Base-by-base conservation (phyloP, 352 stramenopile genomes). In the Saprolegnia diclina region DNA sequence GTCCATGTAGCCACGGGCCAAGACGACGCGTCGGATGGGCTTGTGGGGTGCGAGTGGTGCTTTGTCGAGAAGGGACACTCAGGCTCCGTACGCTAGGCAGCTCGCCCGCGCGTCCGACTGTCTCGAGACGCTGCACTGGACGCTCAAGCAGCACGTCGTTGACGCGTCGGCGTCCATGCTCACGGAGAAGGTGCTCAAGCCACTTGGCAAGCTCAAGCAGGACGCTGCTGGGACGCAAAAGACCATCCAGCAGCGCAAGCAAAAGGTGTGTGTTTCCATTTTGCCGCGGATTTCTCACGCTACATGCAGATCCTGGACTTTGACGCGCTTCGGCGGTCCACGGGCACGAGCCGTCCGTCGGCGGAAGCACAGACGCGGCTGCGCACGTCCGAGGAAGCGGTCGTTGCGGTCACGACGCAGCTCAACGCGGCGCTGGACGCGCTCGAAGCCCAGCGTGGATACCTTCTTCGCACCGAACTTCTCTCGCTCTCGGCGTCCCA, bases 121-220 rank as follows among this genome's bases (percentile, higher is more conserved):
- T 21, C 37, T 67, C 19, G 62, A 67, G 32, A 48, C 16, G 5
- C 7, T 67, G 16, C 62, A 67, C 16, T 59, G 50, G 50, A 42
- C 42, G 14, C 32, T 67, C 22, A 56, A 67, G 21, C 40, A 59
- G 16, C 24, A 53, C 32, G 62, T 67, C 16, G 32, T 56, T 16
- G 50, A 56, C n/a, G 45, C 44, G 10, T 44, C 42, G 21, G 42
- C n/a, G 21, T 14, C 26, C 2, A 57, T 59, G 35, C 46, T 67
- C 22, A 42, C 26, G 10, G 62, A 67, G 10, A 67, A 67, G 50
- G 62, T 67, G 4, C n/a, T 67, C 21, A 67, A 67, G 38, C 62
- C 62, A n/a, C 29, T 67, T 10, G n/a, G 13, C 16, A 14, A 26
- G 22, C 5, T 67, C 21, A 67, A 67, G 37, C 42, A 38, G 21